Percentiles rank a stretch among this genome's conserved stretches.
These are phyloP conservation scores for Lyophyllum semitale DNA, from an alignment of 768 basidiomycete genomes.

Conservation along the genomic window DNA sequence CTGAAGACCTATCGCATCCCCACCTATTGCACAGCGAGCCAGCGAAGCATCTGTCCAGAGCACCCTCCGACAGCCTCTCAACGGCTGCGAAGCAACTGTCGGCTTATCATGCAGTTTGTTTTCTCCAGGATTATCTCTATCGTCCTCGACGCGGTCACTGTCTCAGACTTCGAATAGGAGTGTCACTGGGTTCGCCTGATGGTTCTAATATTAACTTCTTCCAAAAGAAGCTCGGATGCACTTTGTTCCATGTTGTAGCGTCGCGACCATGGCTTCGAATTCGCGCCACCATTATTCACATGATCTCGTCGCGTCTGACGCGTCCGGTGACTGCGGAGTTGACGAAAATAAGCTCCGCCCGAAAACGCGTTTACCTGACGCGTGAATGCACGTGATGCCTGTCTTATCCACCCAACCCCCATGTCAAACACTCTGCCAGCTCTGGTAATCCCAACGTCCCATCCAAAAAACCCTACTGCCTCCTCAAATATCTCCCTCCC, in stretches of 20 bases:
- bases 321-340: conserved; percentile 31
- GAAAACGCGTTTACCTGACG: conserved; percentile 48
- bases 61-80: neutral
- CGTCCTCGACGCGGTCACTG: too few species aligned
- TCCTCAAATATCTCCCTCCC: conserved; percentile 20
- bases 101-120: too few species aligned
- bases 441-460: conserved; percentile 23
- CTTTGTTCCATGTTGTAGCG: too few species aligned
- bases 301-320: conserved; percentile 34
- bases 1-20: neutral
- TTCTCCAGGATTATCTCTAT: too few species aligned
- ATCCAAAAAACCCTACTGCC: conserved; percentile 20
- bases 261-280: neutral
- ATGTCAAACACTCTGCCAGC: conserved; percentile 38
- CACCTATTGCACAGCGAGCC: neutral
- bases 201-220: neutral
- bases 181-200: neutral
- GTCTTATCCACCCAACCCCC: conserved; percentile 47
- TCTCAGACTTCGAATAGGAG: neutral
- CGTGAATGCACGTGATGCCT: conserved; percentile 40
- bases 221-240: too few species aligned
- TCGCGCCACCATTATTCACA: conserved; percentile 15
- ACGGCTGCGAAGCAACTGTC: too few species aligned
- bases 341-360: conserved; percentile 29
- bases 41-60: neutral